Evolutionary conservation across 2,329 filamentous ascomycete genomes (phyloP), one percentile per base, ranked within the genome.

Genomic region (Talaromyces sp.): DNA sequence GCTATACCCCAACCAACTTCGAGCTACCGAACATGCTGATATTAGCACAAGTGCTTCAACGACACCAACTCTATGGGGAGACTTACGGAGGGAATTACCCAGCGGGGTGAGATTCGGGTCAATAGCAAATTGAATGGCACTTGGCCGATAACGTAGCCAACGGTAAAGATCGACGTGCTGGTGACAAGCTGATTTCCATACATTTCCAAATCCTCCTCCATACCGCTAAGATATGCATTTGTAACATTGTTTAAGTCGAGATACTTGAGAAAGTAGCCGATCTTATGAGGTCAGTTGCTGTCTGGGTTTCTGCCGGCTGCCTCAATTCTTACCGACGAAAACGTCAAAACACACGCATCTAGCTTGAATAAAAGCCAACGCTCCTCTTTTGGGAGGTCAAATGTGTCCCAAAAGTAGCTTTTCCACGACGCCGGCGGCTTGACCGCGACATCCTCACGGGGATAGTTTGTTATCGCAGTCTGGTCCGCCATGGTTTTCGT

Each of bases 141-240:
- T 7, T 76, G 77, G 16, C 79, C 79, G 28, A 83, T 69, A 33
- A 82, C 77, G 28, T 77, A 77, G 52, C 80, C 81, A n/a, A 81
- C 76, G 23, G 73, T 79, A 68, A 81, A 79, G 33, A 78, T 69
- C 6, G 73, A 73, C 6, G 73, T 76, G 67, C 73, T 76, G 7
- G 73, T 72, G 7, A 76, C 76, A 16, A 75, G 70, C 62, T 77
- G 69, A 37, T 72, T 73, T 11, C 74, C 73, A 35, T 70, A 70
- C 67, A 76, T 73, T n/a, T 68, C 63, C 23, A 76, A 62, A 35
- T 76, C 74, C 54, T 75, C 73, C 39, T 74, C 69, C 73, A 76
- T 76, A 14, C 74, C 73, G 40, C 71, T 71, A 23, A 75, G 71
- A 62, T 75, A 76, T 37, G 77, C 77, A 69, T 80, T 80, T 28